phyloP scores from a whole-genome alignment of 768 basidiomycete species.

The Sutorius australiensis region DNA sequence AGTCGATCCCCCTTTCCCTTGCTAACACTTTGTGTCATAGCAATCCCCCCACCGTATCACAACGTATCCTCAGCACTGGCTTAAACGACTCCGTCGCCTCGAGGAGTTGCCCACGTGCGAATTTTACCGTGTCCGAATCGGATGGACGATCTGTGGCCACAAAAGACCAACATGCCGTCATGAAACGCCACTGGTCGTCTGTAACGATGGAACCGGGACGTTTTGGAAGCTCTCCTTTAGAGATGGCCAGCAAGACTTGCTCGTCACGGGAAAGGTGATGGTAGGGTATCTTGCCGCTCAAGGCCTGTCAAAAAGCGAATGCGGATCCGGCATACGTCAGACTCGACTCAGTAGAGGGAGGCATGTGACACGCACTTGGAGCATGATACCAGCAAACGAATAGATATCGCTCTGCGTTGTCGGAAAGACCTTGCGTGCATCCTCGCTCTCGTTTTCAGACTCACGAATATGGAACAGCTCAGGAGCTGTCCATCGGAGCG shows the following conservation, averaged over 20 bases:
- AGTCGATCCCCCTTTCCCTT: background rate
- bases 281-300: conserved; percentile 25
- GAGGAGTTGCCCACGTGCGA: conserved; percentile 17
- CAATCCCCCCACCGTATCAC: background rate
- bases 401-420: conserved; percentile 36
- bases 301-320: conserved; percentile 6
- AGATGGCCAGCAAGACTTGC: conserved; percentile 19
- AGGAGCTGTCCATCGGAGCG: conserved; percentile 50
- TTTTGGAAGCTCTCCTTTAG: conserved; percentile 6
- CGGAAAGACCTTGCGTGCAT: conserved; percentile 2
- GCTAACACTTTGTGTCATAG: background rate
- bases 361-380: conserved; percentile 15
- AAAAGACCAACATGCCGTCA: conserved; percentile 27
- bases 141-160: conserved; percentile 31
- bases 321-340: background rate
- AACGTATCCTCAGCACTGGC: background rate
- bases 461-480: conserved; percentile 29
- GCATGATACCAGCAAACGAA: conserved; percentile 28
- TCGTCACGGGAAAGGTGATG: conserved; percentile 18
- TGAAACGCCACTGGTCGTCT: conserved; percentile 24
- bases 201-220: conserved; percentile 9
- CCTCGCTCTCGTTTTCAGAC: background rate
- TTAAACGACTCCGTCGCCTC: background rate
- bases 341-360: background rate
- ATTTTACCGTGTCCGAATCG: conserved; percentile 24